A percentile compares a stretch with the other conserved stretches of the same genome.
phyloP scores from a whole-genome alignment of 129 eudicot genomes.

The Daucus carota region DNA sequence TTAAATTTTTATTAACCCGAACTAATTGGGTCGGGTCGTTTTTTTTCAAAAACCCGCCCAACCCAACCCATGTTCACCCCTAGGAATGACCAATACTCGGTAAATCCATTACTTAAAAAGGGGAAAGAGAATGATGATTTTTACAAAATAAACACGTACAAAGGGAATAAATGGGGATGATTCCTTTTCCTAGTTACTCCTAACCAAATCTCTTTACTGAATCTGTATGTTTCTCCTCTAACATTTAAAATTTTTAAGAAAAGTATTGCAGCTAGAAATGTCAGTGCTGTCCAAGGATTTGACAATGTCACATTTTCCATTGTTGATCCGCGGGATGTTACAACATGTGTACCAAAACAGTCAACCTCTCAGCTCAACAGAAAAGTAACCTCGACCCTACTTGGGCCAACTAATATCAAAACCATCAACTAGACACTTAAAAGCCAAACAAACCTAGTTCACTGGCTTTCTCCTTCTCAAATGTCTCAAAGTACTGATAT shows the following conservation, averaged over 20 bases:
- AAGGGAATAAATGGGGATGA: no score
- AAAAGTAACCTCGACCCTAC: neutral
- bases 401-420: neutral
- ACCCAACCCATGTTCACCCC: no score
- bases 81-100: no score
- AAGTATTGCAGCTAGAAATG: neutral
- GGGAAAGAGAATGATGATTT: no score
- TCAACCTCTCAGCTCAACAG: neutral
- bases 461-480: conserved; percentile 96
- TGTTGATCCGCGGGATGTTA: neutral
- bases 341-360: neutral
- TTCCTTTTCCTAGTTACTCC: no score
- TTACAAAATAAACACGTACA: no score
- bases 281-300: neutral
- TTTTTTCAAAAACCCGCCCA: no score
- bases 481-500: conserved; percentile 92
- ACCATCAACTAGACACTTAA: conserved; percentile 20
- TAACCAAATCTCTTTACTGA: neutral
- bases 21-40: no score
- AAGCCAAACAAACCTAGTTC: conserved; percentile 87
- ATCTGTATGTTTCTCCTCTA: neutral
- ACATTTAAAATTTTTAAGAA: neutral
- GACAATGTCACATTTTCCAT: neutral
- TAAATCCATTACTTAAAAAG: no score
- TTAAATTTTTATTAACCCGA: no score